Evolutionary conservation across 2,329 filamentous ascomycete genomes (phyloP).

Genomic region (Fusarium caatingaense): DNA sequence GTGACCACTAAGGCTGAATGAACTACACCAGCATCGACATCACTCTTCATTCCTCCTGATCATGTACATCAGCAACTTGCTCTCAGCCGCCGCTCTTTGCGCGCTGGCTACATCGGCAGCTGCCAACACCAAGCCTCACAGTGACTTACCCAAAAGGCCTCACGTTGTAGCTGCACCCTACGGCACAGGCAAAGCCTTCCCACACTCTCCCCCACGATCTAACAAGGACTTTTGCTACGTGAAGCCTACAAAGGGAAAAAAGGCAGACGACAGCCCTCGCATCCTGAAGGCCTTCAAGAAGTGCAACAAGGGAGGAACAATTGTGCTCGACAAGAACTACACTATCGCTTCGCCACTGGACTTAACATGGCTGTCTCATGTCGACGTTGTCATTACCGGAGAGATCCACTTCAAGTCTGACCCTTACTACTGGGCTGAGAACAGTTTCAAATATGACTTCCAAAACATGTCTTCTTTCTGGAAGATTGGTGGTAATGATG

Average conservation of each 20-base stretch:
- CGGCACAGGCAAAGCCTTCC: conserved; percentile 31
- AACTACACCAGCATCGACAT: not conserved
- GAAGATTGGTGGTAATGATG: conserved; percentile 49
- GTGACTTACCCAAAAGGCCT: conserved; percentile 31
- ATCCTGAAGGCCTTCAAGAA: conserved; percentile 44
- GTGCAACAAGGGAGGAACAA: conserved; percentile 72
- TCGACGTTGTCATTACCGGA: conserved; percentile 69
- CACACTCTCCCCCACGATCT: conserved; percentile 24
- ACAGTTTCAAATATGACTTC: conserved; percentile 72
- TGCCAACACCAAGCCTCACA: not conserved
- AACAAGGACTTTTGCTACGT: conserved; percentile 38
- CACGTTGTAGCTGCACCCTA: conserved; percentile 34
- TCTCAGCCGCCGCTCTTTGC: conserved; percentile 24
- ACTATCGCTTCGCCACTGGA: conserved; percentile 73
- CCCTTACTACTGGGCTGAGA: conserved; percentile 74
- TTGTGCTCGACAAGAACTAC: conserved; percentile 70
- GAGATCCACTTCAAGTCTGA: conserved; percentile 73
- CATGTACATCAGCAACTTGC: not conserved
- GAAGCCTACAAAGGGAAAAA: conserved; percentile 22
- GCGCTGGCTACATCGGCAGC: conserved; percentile 23
- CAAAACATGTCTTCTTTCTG: conserved; percentile 68
- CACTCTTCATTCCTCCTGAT: not conserved
- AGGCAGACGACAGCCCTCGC: conserved; percentile 29
- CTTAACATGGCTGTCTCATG: conserved; percentile 70
- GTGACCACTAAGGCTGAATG: not conserved